These are phyloP conservation scores for Euphorbia peplus DNA, from an alignment of 345 rosid species.

Conservation along the genomic window DNA sequence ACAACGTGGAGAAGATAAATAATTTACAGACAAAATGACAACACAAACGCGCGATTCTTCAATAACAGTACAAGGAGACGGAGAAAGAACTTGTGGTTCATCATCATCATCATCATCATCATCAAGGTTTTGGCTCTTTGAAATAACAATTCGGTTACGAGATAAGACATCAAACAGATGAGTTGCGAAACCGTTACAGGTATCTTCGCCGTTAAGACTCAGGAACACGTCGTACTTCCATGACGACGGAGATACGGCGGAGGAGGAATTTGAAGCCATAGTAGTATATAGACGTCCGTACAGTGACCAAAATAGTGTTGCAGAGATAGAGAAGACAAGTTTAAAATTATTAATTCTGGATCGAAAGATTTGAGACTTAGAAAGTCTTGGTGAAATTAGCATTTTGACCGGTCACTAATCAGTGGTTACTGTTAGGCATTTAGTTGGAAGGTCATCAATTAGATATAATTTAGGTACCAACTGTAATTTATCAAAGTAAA, in stretches of 20 bases:
- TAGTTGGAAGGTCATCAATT: too few species aligned
- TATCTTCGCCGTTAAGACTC: conserved; percentile 1
- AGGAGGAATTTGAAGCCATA: not conserved
- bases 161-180: not conserved
- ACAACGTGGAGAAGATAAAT: conserved; percentile 3
- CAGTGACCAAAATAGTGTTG: too few species aligned
- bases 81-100: too few species aligned
- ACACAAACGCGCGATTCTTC: not conserved
- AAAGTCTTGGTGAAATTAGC: too few species aligned
- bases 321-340: not conserved
- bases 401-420: too few species aligned
- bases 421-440: too few species aligned
- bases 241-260: not conserved
- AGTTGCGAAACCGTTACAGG: not conserved
- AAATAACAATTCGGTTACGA: not conserved
- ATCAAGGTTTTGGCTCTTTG: conserved; percentile 1
- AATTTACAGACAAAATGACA: not conserved
- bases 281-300: not conserved
- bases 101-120: not conserved
- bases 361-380: too few species aligned
- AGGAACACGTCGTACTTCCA: conserved; percentile 4
- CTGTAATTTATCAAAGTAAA: too few species aligned
- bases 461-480: too few species aligned
- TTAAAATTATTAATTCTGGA: too few species aligned
- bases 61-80: not conserved